Evolutionary conservation across 169 alveolate species (phyloP).

Genomic region (Cryptosporidium muris): DNA sequence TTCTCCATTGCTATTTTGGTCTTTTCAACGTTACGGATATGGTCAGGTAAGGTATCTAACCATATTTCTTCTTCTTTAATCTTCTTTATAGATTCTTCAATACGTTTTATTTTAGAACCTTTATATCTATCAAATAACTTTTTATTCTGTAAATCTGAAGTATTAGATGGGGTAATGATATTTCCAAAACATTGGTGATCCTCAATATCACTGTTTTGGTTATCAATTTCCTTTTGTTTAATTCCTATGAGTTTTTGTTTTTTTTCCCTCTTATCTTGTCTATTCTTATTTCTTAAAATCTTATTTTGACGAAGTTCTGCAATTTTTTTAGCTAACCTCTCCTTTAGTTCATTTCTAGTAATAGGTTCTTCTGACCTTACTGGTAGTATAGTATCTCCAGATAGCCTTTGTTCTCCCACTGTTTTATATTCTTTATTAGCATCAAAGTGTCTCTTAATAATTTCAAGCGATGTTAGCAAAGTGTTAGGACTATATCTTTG

Average conservation of each 20-base stretch:
- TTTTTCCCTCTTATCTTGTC: background rate
- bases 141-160: background rate
- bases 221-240: background rate
- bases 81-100: conserved; percentile 2
- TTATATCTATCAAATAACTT: background rate
- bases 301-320: conserved; percentile 27
- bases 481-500: conserved; percentile 15
- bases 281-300: background rate
- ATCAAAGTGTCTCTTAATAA: conserved; percentile 13
- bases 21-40: conserved; percentile 1
- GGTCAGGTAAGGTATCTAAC: conserved; percentile 16
- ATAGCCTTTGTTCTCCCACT: background rate
- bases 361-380: background rate
- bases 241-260: background rate
- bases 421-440: background rate
- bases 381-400: background rate
- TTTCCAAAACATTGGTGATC: conserved; percentile 11
- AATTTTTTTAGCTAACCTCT: conserved; percentile 35
- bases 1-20: conserved; percentile 51
- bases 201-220: background rate
- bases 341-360: conserved; percentile 48
- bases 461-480: conserved; percentile 27
- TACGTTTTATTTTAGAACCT: conserved; percentile 55
- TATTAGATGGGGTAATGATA: conserved; percentile 9
- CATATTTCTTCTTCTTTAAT: conserved; percentile 32